Evolutionary conservation across 148 eudicot genomes (phyloP).

Genomic region (Fagopyrum esculentum): DNA sequence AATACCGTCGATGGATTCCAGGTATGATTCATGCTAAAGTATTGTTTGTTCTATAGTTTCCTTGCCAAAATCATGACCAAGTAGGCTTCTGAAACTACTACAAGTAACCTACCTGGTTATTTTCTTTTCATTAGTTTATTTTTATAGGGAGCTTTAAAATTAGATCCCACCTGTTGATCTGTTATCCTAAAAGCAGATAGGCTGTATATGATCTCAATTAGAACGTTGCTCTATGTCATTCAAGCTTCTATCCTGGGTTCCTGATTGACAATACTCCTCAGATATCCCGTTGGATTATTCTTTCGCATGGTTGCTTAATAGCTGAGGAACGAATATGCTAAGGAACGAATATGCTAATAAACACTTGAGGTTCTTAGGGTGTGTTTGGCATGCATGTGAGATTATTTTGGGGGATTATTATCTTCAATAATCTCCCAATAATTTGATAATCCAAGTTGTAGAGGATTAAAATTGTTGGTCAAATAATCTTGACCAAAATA

Average conservation of each 20-base stretch:
- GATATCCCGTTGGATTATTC: too few species aligned
- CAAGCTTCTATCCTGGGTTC: neutral
- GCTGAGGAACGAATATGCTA: neutral
- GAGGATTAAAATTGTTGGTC: neutral
- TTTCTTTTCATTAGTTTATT: neutral
- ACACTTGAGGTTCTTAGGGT: neutral
- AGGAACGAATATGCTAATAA: neutral
- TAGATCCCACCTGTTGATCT: neutral
- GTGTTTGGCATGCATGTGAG: too few species aligned
- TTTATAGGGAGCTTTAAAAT: neutral
- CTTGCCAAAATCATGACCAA: neutral
- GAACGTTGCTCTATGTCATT: neutral
- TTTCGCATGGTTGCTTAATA: neutral
- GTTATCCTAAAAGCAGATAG: neutral
- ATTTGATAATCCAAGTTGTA: too few species aligned
- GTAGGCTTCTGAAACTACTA: neutral
- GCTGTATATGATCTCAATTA: neutral
- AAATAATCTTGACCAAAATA: too few species aligned
- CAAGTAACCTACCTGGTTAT: neutral
- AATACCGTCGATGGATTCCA: slow-evolving; percentile 98
- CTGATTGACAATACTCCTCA: neutral
- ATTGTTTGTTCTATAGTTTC: neutral
- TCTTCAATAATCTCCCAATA: neutral
- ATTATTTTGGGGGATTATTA: neutral
- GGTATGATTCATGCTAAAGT: slow-evolving; percentile 28